Conservation (phyloP, 805 yeast species). For the Saccharomycopsis malanga region DNA sequence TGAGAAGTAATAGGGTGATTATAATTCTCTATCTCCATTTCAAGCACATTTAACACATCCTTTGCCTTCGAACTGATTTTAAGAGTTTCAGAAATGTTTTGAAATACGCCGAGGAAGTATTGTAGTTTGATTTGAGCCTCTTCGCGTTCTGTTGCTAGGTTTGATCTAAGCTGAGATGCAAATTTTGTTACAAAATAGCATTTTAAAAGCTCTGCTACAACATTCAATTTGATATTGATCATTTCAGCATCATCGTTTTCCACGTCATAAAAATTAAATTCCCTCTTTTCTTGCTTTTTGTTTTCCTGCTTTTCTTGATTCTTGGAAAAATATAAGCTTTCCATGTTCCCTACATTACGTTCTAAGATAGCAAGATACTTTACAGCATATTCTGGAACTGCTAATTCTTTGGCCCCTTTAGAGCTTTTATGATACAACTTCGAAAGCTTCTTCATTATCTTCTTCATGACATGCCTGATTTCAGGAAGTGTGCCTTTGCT, state of each 20-base stretch:
- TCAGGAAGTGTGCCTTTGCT: slow-evolving; percentile 1
- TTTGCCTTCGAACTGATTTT: slow-evolving; percentile 10
- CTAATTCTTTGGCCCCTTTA: background rate
- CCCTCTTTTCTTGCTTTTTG: background rate
- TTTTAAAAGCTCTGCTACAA: slow-evolving; percentile 15
- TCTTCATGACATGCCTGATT: background rate
- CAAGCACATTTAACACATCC: slow-evolving; percentile 13
- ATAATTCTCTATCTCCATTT: slow-evolving; percentile 10
- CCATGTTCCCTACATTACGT: slow-evolving; percentile 4
- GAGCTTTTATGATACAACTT: slow-evolving; percentile 8
- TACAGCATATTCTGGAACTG: background rate
- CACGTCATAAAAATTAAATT: slow-evolving; percentile 10
- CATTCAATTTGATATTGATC: slow-evolving; percentile 12
- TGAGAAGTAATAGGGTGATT: too few species aligned
- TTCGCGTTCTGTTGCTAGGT: background rate
- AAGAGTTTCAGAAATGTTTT: slow-evolving; percentile 8
- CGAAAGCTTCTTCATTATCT: slow-evolving; percentile 8
- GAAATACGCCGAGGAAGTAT: slow-evolving; percentile 12
- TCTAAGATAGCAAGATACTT: slow-evolving; percentile 6
- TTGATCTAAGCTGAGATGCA: background rate
- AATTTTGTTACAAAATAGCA: slow-evolving; percentile 11
- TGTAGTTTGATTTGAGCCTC: slow-evolving; percentile 5
- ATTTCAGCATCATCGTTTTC: slow-evolving; percentile 8
- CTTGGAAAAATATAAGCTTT: too few species aligned
- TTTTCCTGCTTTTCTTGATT: background rate